phyloP scores from a whole-genome alignment of 179 eudicot species.

The Drosera spatulata region DNA sequence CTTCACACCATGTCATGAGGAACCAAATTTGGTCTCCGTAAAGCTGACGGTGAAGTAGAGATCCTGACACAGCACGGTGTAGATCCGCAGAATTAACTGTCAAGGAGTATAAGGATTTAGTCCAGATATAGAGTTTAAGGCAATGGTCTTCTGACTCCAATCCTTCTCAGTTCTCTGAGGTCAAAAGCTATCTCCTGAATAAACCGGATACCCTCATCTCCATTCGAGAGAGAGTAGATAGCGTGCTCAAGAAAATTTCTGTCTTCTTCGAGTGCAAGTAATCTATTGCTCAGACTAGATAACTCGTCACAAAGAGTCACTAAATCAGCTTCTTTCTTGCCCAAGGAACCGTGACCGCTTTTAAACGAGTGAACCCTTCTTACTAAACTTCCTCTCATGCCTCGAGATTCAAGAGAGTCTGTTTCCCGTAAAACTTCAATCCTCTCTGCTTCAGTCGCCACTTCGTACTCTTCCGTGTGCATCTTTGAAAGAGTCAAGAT shows the following conservation, averaged over 20 bases:
- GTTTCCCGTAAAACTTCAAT: conserved; percentile 4
- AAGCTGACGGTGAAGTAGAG: too few species aligned
- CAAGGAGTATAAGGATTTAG: too few species aligned
- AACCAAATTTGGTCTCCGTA: too few species aligned
- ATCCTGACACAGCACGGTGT: too few species aligned
- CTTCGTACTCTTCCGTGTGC: conserved; percentile 10
- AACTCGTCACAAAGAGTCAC: conserved; percentile 29
- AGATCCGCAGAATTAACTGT: too few species aligned
- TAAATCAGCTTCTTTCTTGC: conserved; percentile 21
- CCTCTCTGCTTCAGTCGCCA: conserved; percentile 13
- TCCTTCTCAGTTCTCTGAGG: conserved; percentile 27
- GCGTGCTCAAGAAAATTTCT: conserved; percentile 32
- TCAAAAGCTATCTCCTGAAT: conserved; percentile 43
- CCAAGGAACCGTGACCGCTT: conserved; percentile 6
- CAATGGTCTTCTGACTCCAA: conserved; percentile 26
- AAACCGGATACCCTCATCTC: conserved; percentile 25
- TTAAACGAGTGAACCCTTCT: conserved; percentile 12
- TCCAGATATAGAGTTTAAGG: neutral
- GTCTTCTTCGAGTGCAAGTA: conserved; percentile 46
- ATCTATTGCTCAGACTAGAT: conserved; percentile 28
- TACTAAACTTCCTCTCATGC: neutral
- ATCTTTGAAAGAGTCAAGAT: conserved; percentile 8
- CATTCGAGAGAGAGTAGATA: conserved; percentile 24
- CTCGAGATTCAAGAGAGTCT: conserved; percentile 2
- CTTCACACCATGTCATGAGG: too few species aligned